Percentiles rank a stretch among this genome's conserved stretches.
phyloP scores from a whole-genome alignment of 176 grass and related monocot genomes.

The Aegilops tauschii region DNA sequence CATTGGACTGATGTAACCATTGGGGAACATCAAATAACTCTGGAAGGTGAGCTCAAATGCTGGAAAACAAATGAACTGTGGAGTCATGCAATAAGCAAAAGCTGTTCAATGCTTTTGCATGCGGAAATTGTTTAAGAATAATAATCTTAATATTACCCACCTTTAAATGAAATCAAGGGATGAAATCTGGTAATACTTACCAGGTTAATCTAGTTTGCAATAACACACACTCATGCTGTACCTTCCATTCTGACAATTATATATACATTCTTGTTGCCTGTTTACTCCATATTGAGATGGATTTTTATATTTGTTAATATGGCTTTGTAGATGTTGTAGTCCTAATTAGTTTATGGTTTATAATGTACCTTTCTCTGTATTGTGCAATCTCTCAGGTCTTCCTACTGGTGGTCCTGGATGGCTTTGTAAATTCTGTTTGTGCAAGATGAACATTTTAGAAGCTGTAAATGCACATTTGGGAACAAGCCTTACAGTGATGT shows the following conservation, averaged over 20 bases:
- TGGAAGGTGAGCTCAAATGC: not conserved
- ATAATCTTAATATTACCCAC: not conserved
- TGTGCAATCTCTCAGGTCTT: conserved; percentile 42
- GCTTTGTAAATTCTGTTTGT: conserved; percentile 92
- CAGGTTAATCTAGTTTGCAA: not conserved
- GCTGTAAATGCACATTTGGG: conserved; percentile 89
- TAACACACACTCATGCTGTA: not conserved
- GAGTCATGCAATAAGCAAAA: not conserved
- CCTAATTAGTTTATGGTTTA: conserved; percentile 1
- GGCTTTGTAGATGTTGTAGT: not conserved
- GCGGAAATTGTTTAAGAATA: not conserved
- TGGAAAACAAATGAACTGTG: not conserved
- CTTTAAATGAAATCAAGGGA: not conserved
- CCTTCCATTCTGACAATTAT: conserved; percentile 4
- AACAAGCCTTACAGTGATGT: conserved; percentile 57
- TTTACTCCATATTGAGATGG: conserved; percentile 3
- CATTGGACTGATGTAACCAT: conserved; percentile 5
- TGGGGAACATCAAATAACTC: not conserved
- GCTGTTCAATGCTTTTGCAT: not conserved
- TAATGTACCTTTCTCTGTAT: conserved; percentile 32
- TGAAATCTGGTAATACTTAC: not conserved
- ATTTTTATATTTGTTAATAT: not conserved
- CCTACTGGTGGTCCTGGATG: conserved; percentile 51
- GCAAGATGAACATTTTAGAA: conserved; percentile 81
- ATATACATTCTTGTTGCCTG: not conserved